phyloP scores from a whole-genome alignment of 2,329 filamentous ascomycete genomes.

The Monilinia laxa region DNA sequence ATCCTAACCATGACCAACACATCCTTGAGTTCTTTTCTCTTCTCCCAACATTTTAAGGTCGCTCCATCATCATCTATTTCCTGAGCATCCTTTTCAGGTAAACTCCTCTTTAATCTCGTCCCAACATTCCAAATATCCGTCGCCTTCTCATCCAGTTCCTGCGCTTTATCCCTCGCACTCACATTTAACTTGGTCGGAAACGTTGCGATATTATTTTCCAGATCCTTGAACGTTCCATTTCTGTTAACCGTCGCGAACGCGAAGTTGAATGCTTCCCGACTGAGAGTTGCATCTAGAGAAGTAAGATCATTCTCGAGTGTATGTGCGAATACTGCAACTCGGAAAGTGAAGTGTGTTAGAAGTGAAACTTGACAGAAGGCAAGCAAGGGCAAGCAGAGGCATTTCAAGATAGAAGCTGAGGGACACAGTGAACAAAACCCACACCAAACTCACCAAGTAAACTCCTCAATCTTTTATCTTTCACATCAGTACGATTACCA shows the following conservation, averaged over 20 bases:
- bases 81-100: conserved; percentile 28
- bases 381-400: neutral
- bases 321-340: neutral
- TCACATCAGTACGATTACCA: neutral
- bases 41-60: neutral
- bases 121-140: conserved; percentile 66
- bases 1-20: conserved; percentile 44
- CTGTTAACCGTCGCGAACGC: neutral
- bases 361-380: neutral
- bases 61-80: conserved; percentile 21
- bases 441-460: conserved; percentile 10
- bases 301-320: conserved; percentile 13
- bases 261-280: conserved; percentile 4
- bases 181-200: conserved; percentile 41
- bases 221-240: conserved; percentile 20
- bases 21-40: neutral
- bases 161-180: conserved; percentile 33
- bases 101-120: conserved; percentile 49
- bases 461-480: conserved; percentile 5
- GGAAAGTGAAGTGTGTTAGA: neutral
- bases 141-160: conserved; percentile 56
- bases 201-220: conserved; percentile 44
- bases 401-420: neutral
- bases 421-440: neutral
- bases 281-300: neutral